Evolutionary conservation across 1,284 basidiomycete species (phyloP).

Genomic region (Sanghuangporus sanghuang): DNA sequence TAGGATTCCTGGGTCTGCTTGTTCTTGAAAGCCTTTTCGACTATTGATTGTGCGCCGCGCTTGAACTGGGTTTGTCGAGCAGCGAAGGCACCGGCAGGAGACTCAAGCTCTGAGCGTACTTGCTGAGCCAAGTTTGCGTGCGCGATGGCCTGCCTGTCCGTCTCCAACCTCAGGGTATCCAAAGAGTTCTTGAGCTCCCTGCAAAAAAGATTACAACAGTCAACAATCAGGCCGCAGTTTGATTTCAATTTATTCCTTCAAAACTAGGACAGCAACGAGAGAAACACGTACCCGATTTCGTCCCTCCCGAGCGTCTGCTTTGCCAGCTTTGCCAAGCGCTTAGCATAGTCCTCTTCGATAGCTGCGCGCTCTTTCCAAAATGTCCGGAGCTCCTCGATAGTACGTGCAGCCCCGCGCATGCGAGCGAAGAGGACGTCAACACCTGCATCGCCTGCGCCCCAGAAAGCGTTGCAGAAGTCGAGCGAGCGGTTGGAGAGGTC

Average conservation of each 20-base stretch:
- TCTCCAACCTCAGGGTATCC: conserved; percentile 77
- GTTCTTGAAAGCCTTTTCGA: conserved; percentile 87
- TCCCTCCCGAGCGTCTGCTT: conserved; percentile 78
- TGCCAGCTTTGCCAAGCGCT: conserved; percentile 78
- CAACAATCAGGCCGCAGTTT: not conserved
- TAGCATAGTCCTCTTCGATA: conserved; percentile 96
- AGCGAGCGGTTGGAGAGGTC: conserved; percentile 44
- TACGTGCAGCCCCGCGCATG: conserved; percentile 81
- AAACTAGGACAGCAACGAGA: conserved; percentile 13
- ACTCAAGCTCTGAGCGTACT: conserved; percentile 77
- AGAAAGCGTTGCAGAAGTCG: conserved; percentile 97
- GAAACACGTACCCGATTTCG: conserved; percentile 77
- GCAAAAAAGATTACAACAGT: conserved; percentile 17
- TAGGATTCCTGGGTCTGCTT: conserved; percentile 82
- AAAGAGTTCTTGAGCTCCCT: conserved; percentile 79
- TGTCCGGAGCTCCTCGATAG: conserved; percentile 81
- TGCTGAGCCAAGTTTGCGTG: conserved; percentile 70
- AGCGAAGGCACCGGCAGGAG: conserved; percentile 57
- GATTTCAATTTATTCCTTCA: not conserved
- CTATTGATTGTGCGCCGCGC: conserved; percentile 61
- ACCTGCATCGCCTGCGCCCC: conserved; percentile 83
- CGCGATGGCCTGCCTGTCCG: conserved; percentile 73
- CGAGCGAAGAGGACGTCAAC: conserved; percentile 88
- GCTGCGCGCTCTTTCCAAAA: conserved; percentile 89
- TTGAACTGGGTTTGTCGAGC: conserved; percentile 70